Conservation (phyloP, 108 stramenopile genomes). For the Nannochloropsis oceanica region DNA sequence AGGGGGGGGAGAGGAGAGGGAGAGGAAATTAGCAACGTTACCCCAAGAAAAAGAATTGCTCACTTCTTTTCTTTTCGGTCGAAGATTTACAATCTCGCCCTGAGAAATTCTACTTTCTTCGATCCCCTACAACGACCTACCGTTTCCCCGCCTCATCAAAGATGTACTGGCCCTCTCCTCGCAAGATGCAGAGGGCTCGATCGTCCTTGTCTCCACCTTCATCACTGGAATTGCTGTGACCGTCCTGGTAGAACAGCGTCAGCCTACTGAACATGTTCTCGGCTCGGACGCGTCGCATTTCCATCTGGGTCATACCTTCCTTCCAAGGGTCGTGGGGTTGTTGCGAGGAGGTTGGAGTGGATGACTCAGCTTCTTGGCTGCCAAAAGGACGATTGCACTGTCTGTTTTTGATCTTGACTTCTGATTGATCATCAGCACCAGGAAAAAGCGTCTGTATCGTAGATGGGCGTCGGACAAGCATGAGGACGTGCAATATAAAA, state of each 20-base stretch:
- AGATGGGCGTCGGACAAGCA: too few species aligned
- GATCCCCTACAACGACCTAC: background rate
- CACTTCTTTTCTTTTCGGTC: too few species aligned
- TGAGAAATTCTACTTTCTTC: too few species aligned
- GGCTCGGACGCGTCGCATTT: background rate
- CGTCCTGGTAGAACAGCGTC: background rate
- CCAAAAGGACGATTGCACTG: too few species aligned
- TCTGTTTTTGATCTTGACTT: too few species aligned
- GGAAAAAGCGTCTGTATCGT: too few species aligned
- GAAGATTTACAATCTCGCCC: too few species aligned
- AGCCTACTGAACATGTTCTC: background rate
- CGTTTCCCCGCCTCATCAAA: background rate
- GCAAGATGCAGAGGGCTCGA: background rate
- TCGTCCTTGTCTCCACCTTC: background rate
- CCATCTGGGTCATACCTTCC: background rate
- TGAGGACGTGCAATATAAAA: too few species aligned
- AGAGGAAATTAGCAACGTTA: too few species aligned
- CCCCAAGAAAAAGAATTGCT: too few species aligned
- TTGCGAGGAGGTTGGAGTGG: background rate
- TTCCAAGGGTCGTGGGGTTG: background rate
- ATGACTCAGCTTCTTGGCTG: background rate
- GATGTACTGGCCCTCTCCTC: background rate
- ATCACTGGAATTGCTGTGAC: background rate
- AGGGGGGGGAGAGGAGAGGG: too few species aligned
- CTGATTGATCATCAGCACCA: too few species aligned